Conservation (phyloP, 805 yeast species). For the Citeromyces nyonsensis region DNA sequence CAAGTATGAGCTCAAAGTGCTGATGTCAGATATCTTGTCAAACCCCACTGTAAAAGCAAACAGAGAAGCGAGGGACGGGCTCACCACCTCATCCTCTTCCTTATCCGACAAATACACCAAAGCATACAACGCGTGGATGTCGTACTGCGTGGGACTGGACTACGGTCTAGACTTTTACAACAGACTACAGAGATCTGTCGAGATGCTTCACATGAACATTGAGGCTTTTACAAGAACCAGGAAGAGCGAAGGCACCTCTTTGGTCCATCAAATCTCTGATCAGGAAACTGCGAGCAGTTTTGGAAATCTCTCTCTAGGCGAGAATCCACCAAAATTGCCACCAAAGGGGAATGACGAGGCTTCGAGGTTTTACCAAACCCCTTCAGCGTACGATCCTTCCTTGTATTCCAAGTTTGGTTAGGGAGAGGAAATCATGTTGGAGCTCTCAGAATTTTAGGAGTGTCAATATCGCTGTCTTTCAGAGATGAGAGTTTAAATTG, state of each 20-base stretch:
- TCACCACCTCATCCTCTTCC: slow-evolving; percentile 16
- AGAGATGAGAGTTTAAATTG: too few species aligned
- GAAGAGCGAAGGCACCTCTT: slow-evolving; percentile 10
- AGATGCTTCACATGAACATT: slow-evolving; percentile 10
- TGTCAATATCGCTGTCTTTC: too few species aligned
- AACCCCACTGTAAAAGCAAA: slow-evolving; percentile 23
- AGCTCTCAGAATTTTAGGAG: too few species aligned
- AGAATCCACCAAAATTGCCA: slow-evolving; percentile 9
- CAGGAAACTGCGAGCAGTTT: slow-evolving; percentile 6
- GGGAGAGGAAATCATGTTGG: too few species aligned
- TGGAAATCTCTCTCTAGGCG: background rate
- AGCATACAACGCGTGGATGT: slow-evolving; percentile 43
- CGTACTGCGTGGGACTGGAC: slow-evolving; percentile 37
- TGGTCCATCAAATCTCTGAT: slow-evolving; percentile 6
- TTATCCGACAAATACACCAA: slow-evolving; percentile 24
- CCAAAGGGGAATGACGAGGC: slow-evolving; percentile 7
- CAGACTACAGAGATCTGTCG: slow-evolving; percentile 23
- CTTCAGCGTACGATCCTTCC: slow-evolving; percentile 32
- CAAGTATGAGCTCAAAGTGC: slow-evolving; percentile 23
- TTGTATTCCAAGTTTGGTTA: slow-evolving; percentile 20
- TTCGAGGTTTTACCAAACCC: slow-evolving; percentile 23
- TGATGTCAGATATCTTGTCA: slow-evolving; percentile 29
- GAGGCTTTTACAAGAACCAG: slow-evolving; percentile 13
- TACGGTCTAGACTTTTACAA: slow-evolving; percentile 55
- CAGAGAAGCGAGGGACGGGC: slow-evolving; percentile 25